A percentile compares a stretch with the other conserved stretches of the same genome.
Conservation (phyloP, 805 yeast species). For the Candida krabiensis region DNA sequence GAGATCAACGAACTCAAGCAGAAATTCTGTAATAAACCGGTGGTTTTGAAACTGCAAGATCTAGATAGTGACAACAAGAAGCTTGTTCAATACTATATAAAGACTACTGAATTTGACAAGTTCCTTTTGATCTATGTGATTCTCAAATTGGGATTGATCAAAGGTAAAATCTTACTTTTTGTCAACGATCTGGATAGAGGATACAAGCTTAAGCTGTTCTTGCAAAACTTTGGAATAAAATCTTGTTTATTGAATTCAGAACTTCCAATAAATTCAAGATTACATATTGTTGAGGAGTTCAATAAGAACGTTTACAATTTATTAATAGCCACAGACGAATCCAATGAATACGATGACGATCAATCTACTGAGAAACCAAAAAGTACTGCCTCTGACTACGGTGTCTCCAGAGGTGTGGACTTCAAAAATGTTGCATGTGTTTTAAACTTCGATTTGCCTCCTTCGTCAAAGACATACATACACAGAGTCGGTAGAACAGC, state of each 20-base stretch:
- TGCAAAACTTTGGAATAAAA: slow-evolving; percentile 92
- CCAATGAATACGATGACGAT: slow-evolving; percentile 54
- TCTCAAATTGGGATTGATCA: slow-evolving; percentile 80
- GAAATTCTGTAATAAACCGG: slow-evolving; percentile 81
- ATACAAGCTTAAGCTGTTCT: slow-evolving; percentile 82
- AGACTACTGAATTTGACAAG: slow-evolving; percentile 86
- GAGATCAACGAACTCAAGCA: slow-evolving; percentile 76
- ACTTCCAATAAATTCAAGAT: slow-evolving; percentile 86
- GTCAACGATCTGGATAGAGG: slow-evolving; percentile 96
- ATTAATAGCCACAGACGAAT: slow-evolving; percentile 93
- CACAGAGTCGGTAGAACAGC: slow-evolving; percentile 98
- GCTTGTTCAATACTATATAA: slow-evolving; percentile 82
- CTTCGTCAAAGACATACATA: slow-evolving; percentile 82
- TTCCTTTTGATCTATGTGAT: slow-evolving; percentile 88
- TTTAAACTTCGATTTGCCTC: slow-evolving; percentile 89
- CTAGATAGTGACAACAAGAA: slow-evolving; percentile 53
- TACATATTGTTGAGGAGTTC: slow-evolving; percentile 94
- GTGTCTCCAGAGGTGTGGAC: slow-evolving; percentile 96
- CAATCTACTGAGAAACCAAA: slow-evolving; percentile 20
- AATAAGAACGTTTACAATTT: slow-evolving; percentile 85
- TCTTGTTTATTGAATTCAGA: slow-evolving; percentile 90
- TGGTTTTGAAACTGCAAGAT: slow-evolving; percentile 76
- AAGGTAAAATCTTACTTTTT: slow-evolving; percentile 87
- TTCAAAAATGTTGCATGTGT: slow-evolving; percentile 96
- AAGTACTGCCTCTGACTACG: slow-evolving; percentile 57